phyloP scores from a whole-genome alignment of 2,329 filamentous ascomycete genomes.

The Aspergillus bombycis region DNA sequence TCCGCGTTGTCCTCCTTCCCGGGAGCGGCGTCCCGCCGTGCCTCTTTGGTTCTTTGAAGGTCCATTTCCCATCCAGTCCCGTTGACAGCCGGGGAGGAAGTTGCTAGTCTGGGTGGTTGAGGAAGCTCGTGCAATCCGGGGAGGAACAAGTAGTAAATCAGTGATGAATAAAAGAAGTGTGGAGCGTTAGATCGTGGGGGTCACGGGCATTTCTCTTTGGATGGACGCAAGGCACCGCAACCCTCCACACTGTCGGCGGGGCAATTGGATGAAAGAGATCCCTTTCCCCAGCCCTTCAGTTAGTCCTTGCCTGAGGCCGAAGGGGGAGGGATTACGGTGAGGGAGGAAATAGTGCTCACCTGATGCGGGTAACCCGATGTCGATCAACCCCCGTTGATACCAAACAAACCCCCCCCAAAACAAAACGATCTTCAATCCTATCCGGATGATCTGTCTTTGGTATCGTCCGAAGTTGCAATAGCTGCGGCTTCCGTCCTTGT shows the following conservation, averaged over 20 bases:
- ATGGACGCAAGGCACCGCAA: conserved; percentile 28
- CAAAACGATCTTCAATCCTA: not conserved
- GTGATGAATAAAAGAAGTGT: conserved; percentile 4
- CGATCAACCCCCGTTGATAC: conserved; percentile 14
- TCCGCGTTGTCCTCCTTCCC: conserved; percentile 41
- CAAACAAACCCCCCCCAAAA: not conserved
- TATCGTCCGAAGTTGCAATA: conserved; percentile 1
- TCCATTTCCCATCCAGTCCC: conserved; percentile 37
- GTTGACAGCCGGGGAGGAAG: not conserved
- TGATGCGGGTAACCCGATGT: conserved; percentile 23
- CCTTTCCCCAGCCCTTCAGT: conserved; percentile 24
- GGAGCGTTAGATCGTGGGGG: conserved; percentile 17
- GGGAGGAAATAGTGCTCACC: conserved; percentile 22
- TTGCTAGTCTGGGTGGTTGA: not conserved
- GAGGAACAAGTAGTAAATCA: conserved; percentile 3
- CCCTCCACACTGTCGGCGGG: conserved; percentile 22
- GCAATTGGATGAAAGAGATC: conserved; percentile 18
- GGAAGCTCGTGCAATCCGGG: conserved; percentile 1
- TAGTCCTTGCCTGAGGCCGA: conserved; percentile 26
- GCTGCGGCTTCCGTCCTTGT: not conserved
- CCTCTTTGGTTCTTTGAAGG: conserved; percentile 46
- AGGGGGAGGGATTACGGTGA: conserved; percentile 19
- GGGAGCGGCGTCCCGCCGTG: conserved; percentile 34
- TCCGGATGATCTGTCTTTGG: not conserved
- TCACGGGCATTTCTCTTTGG: conserved; percentile 26